Evolutionary conservation across 768 basidiomycete genomes (phyloP).

Genomic region (Tulasnella sp.): DNA sequence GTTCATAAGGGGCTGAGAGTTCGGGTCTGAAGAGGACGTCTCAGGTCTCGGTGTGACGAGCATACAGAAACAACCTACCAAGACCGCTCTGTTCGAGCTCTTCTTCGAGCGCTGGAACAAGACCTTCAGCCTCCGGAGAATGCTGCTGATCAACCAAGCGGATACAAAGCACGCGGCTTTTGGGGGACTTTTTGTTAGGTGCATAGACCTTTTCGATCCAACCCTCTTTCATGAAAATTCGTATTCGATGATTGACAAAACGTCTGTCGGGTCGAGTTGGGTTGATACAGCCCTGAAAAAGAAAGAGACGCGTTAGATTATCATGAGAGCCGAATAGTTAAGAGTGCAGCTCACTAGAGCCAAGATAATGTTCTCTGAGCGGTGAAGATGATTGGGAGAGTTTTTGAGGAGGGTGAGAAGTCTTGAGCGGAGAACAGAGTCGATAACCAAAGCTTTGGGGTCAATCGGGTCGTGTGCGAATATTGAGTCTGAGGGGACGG

Average conservation of each 20-base stretch:
- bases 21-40: constrained; percentile 26
- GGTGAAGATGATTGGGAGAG: constrained; percentile 62
- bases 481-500: background rate
- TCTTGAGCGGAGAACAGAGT: constrained; percentile 61
- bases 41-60: constrained; percentile 7
- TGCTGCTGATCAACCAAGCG: constrained; percentile 42
- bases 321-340: background rate
- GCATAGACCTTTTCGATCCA: constrained; percentile 68
- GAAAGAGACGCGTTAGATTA: constrained; percentile 11
- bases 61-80: constrained; percentile 28
- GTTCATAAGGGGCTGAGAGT: constrained; percentile 33
- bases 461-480: constrained; percentile 13
- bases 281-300: constrained; percentile 58
- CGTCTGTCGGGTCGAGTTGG: constrained; percentile 73
- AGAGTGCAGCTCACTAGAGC: constrained; percentile 49
- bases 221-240: constrained; percentile 63
- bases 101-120: constrained; percentile 39
- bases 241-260: constrained; percentile 67
- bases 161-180: constrained; percentile 52
- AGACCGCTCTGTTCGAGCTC: constrained; percentile 31
- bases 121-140: constrained; percentile 32
- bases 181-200: constrained; percentile 45
- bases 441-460: constrained; percentile 46
- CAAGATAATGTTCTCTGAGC: constrained; percentile 66
- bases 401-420: constrained; percentile 63